Evolutionary conservation across 768 basidiomycete genomes (phyloP).

Genomic region (Sporobolomyces phaffii): DNA sequence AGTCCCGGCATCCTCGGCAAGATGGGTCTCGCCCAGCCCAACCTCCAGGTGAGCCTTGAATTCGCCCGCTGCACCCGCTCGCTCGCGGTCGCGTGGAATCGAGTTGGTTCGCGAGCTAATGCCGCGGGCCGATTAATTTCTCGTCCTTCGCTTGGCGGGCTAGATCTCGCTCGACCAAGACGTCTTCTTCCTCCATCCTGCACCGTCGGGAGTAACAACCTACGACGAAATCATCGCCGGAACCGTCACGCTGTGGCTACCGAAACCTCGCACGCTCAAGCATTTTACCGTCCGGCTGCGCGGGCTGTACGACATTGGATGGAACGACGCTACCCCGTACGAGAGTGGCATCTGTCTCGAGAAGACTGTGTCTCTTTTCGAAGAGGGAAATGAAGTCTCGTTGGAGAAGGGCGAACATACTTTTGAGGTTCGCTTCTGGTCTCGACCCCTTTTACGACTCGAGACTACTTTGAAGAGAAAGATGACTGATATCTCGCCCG

Average conservation of each 20-base stretch:
- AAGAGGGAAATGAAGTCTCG: constrained; percentile 8
- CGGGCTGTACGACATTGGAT: constrained; percentile 30
- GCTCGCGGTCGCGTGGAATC: too few species aligned
- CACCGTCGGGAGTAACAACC: not conserved
- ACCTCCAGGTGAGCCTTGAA: constrained; percentile 2
- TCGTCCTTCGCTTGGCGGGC: not conserved
- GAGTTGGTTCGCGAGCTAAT: too few species aligned
- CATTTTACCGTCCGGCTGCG: constrained; percentile 31
- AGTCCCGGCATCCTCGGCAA: constrained; percentile 14
- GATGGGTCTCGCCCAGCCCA: constrained; percentile 29
- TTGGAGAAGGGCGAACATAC: constrained; percentile 34
- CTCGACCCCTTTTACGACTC: too few species aligned
- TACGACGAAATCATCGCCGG: constrained; percentile 31
- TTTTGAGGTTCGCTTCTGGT: constrained; percentile 12
- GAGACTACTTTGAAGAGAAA: too few species aligned
- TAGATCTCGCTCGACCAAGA: constrained; percentile 27
- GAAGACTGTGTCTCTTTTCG: constrained; percentile 20
- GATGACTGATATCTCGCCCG: too few species aligned
- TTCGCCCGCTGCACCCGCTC: too few species aligned
- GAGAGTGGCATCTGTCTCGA: constrained; percentile 24
- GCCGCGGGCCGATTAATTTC: too few species aligned
- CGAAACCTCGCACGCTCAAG: constrained; percentile 28
- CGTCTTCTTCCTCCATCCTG: constrained; percentile 34
- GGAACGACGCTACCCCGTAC: constrained; percentile 26
- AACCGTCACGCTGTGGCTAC: constrained; percentile 32